These are phyloP conservation scores for Rhizomucor miehei DNA, from an alignment of 371 early-diverging fungal species.

Conservation along the genomic window DNA sequence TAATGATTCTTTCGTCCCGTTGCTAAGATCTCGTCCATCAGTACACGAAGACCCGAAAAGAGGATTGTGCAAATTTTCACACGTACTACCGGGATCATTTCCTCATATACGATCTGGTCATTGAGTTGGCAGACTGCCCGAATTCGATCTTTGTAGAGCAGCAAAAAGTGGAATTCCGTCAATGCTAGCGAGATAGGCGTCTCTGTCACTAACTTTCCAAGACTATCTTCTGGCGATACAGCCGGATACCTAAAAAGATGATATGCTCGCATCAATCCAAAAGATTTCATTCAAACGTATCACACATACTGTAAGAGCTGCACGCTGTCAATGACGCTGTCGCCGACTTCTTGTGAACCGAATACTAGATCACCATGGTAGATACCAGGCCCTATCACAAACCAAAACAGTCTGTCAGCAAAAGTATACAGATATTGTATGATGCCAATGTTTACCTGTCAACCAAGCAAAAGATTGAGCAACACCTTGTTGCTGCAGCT, in stretches of 20 bases:
- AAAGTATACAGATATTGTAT: no score
- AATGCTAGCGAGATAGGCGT: constrained; percentile 73
- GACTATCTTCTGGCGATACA: constrained; percentile 42
- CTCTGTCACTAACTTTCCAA: constrained; percentile 41
- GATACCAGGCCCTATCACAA: constrained; percentile 64
- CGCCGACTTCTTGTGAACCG: constrained; percentile 72
- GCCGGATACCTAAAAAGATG: constrained; percentile 48
- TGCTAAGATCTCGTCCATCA: constrained; percentile 23
- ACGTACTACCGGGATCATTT: constrained; percentile 65
- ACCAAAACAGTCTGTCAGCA: no score
- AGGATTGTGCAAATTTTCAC: no score
- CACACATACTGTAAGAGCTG: constrained; percentile 68
- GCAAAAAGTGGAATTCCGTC: constrained; percentile 86
- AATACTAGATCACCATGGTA: constrained; percentile 80
- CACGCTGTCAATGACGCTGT: constrained; percentile 77
- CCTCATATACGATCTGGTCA: constrained; percentile 79
- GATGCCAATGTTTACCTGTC: constrained; percentile 51
- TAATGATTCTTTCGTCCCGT: constrained; percentile 55
- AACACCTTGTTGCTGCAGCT: constrained; percentile 62
- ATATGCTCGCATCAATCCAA: no score
- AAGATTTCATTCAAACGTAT: no score
- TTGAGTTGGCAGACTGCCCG: constrained; percentile 79
- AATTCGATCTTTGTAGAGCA: constrained; percentile 73
- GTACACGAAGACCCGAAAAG: background rate
- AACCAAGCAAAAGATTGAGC: constrained; percentile 78